A percentile compares a stretch with the other conserved stretches of the same genome.
Conservation (phyloP, 495 filamentous ascomycete species). For the Xylaria sp. region DNA sequence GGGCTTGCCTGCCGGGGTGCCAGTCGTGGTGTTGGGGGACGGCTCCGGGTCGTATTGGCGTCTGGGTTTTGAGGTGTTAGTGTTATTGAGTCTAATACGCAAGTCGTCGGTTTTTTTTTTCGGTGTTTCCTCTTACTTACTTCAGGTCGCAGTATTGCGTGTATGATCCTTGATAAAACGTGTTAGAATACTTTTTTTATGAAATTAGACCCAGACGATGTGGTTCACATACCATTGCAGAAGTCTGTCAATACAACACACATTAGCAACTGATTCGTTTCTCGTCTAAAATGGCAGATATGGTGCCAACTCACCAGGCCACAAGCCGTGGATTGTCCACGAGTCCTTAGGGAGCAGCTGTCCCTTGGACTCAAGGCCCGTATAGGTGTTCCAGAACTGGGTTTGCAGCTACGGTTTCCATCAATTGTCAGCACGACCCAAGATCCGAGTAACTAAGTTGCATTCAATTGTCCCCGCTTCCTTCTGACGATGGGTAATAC, state of each 20-base stretch:
- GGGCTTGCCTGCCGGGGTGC: slow-evolving; percentile 46
- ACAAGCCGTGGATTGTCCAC: slow-evolving; percentile 61
- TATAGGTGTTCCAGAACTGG: slow-evolving; percentile 62
- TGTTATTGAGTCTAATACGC: not conserved
- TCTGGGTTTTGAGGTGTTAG: slow-evolving; percentile 19
- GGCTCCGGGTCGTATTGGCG: slow-evolving; percentile 61
- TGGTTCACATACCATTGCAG: slow-evolving; percentile 37
- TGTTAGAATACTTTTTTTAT: not conserved
- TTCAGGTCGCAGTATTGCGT: slow-evolving; percentile 63
- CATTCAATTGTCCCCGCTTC: not conserved
- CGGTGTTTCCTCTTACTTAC: slow-evolving; percentile 26
- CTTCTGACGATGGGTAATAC: not conserved
- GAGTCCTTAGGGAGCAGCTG: slow-evolving; percentile 54
- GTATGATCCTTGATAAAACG: slow-evolving; percentile 45
- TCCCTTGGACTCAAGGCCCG: slow-evolving; percentile 53
- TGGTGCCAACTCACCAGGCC: slow-evolving; percentile 44
- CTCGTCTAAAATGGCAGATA: not conserved
- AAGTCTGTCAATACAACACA: slow-evolving; percentile 10
- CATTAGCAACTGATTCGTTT: not conserved
- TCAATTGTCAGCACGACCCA: not conserved
- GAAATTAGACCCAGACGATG: not conserved
- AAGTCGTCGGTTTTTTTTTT: not conserved
- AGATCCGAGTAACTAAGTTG: no score
- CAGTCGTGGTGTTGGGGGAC: slow-evolving; percentile 59
- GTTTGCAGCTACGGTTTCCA: slow-evolving; percentile 43